A percentile compares a stretch with the other conserved stretches of the same genome.
Conservation (phyloP, 129 eudicot species). For the Arctium minus region DNA sequence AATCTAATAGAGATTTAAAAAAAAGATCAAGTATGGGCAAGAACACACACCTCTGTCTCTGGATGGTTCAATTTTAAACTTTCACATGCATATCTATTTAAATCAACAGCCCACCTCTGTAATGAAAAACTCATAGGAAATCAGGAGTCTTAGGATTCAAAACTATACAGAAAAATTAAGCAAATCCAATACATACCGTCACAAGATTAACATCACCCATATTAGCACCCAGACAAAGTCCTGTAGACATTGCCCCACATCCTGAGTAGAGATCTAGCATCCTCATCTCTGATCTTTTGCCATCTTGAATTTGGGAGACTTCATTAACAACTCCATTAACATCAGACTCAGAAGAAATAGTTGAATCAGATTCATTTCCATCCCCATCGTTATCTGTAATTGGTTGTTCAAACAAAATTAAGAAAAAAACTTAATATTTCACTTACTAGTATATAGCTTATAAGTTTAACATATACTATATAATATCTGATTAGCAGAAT, state of each 20-base stretch:
- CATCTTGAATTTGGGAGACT: slow-evolving; percentile 3
- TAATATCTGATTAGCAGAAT: neutral
- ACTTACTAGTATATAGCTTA: neutral
- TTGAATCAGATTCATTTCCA: slow-evolving; percentile 54
- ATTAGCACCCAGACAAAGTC: slow-evolving; percentile 79
- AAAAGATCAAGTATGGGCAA: neutral
- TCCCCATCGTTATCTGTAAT: slow-evolving; percentile 36
- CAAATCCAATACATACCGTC: slow-evolving; percentile 39
- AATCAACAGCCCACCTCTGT: slow-evolving; percentile 85
- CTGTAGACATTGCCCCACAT: slow-evolving; percentile 98
- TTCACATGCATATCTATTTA: slow-evolving; percentile 59
- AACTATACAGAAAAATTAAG: neutral
- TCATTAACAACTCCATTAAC: slow-evolving; percentile 14
- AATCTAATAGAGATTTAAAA: neutral
- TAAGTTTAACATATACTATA: neutral
- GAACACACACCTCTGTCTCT: slow-evolving; percentile 60
- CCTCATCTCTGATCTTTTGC: slow-evolving; percentile 24
- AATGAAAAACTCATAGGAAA: neutral
- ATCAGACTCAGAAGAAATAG: slow-evolving; percentile 58
- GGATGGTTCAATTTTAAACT: slow-evolving; percentile 73
- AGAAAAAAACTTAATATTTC: neutral
- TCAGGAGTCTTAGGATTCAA: neutral
- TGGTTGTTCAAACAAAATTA: neutral
- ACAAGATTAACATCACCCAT: slow-evolving; percentile 44
- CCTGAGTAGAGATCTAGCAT: slow-evolving; percentile 77